Evolutionary conservation across 495 filamentous ascomycete species (phyloP).

Genomic region (Penicillium manginii): DNA sequence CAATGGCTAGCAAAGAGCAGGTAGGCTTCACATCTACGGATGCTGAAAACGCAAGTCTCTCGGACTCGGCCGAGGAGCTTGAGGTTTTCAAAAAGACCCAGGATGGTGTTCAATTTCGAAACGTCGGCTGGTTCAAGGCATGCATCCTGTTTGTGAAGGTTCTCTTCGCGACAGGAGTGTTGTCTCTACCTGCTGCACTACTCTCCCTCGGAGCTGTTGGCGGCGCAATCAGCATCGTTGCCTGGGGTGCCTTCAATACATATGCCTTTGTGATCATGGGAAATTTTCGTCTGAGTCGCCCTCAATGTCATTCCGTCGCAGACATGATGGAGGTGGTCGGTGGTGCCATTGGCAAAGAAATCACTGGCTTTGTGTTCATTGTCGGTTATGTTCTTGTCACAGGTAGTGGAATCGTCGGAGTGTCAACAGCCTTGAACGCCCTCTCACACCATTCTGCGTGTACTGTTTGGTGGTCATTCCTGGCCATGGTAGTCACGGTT

Average conservation of each 20-base stretch:
- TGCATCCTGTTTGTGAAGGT: slow-evolving; percentile 59
- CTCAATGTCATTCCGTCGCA: slow-evolving; percentile 57
- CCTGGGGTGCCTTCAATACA: slow-evolving; percentile 63
- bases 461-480: slow-evolving; percentile 46
- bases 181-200: slow-evolving; percentile 62
- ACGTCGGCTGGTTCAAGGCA: slow-evolving; percentile 55
- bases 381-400: slow-evolving; percentile 49
- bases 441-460: slow-evolving; percentile 52
- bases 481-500: slow-evolving; percentile 66
- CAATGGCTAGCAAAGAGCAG: neutral
- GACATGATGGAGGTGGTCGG: slow-evolving; percentile 69
- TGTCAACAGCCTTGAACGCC: slow-evolving; percentile 54
- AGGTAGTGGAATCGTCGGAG: slow-evolving; percentile 44
- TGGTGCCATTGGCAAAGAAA: slow-evolving; percentile 50
- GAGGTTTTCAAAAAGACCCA: slow-evolving; percentile 57
- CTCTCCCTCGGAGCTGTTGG: slow-evolving; percentile 63
- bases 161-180: slow-evolving; percentile 59
- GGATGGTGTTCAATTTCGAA: slow-evolving; percentile 55
- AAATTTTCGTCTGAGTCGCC: slow-evolving; percentile 35
- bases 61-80: slow-evolving; percentile 26
- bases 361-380: slow-evolving; percentile 49
- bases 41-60: slow-evolving; percentile 3
- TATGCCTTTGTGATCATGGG: slow-evolving; percentile 36
- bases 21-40: neutral
- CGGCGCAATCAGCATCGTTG: slow-evolving; percentile 57